Percentiles rank a stretch among this genome's conserved stretches.
Conservation (phyloP, 192 early-diverging fungal species). For the Mortierella antarctica region DNA sequence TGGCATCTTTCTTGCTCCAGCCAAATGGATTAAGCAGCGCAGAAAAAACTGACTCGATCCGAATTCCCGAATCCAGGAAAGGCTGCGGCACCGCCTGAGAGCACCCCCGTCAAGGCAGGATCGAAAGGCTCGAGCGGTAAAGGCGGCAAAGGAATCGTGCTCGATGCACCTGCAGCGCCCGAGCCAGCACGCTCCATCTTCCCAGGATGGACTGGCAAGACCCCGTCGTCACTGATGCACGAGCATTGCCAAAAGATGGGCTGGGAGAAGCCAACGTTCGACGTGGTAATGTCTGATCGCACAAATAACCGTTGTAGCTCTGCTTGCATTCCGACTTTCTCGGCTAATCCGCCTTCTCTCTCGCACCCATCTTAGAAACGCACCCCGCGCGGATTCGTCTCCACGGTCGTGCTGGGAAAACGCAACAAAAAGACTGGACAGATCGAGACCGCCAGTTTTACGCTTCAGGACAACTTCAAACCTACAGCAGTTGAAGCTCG, state of each 20-base stretch:
- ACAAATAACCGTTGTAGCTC: not conserved
- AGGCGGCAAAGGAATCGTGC: slow-evolving; percentile 9
- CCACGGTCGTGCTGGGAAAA: slow-evolving; percentile 63
- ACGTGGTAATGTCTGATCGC: slow-evolving; percentile 53
- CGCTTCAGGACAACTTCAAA: slow-evolving; percentile 60
- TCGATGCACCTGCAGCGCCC: slow-evolving; percentile 17
- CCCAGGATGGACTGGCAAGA: slow-evolving; percentile 90
- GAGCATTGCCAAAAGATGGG: slow-evolving; percentile 80
- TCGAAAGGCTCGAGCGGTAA: slow-evolving; percentile 15
- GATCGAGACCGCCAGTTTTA: slow-evolving; percentile 59
- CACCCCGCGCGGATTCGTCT: slow-evolving; percentile 51
- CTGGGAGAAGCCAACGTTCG: slow-evolving; percentile 80
- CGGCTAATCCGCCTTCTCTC: slow-evolving; percentile 16
- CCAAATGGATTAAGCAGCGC: not conserved
- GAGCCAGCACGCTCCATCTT: slow-evolving; percentile 60
- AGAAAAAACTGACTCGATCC: not conserved
- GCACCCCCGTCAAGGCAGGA: not conserved
- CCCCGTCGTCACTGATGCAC: slow-evolving; percentile 78
- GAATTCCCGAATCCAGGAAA: slow-evolving; percentile 2
- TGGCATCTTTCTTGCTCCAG: not conserved
- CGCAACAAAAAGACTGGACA: slow-evolving; percentile 69
- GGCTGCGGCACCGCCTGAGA: not conserved
- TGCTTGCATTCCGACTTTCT: not conserved
- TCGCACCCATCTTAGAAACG: slow-evolving; percentile 15
- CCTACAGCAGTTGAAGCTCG: slow-evolving; percentile 69